Evolutionary conservation across 306 rosid genomes (phyloP).

Genomic region (Vachellia collinsii): DNA sequence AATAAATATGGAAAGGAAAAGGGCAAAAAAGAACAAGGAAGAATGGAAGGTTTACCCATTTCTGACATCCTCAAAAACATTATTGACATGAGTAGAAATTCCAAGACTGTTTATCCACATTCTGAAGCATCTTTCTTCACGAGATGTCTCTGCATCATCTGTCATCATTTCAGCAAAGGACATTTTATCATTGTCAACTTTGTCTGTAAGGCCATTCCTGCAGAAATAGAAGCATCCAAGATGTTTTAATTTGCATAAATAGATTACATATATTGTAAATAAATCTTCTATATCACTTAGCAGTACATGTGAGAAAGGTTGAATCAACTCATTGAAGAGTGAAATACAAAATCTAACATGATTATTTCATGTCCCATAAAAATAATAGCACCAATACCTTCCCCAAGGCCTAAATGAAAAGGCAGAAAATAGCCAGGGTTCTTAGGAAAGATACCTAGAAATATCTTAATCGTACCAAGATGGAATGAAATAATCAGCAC

Average conservation of each 20-base stretch:
- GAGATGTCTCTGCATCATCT: slow-evolving; percentile 92
- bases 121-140: slow-evolving; percentile 97
- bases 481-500: slow-evolving; percentile 3
- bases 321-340: neutral
- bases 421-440: slow-evolving; percentile 11
- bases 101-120: slow-evolving; percentile 99
- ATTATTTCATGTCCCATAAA: neutral
- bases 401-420: neutral
- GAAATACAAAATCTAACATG: slow-evolving; percentile 1
- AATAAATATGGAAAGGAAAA: slow-evolving; percentile 21
- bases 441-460: slow-evolving; percentile 18
- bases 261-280: neutral
- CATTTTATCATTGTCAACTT: slow-evolving; percentile 68
- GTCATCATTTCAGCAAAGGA: slow-evolving; percentile 99
- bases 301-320: neutral
- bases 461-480: slow-evolving; percentile 10
- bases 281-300: neutral
- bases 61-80: slow-evolving; percentile 95
- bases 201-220: slow-evolving; percentile 83
- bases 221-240: slow-evolving; percentile 36
- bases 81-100: slow-evolving; percentile 79
- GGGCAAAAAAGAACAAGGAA: slow-evolving; percentile 18
- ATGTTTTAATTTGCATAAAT: slow-evolving; percentile 21
- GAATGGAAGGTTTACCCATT: slow-evolving; percentile 68
- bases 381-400: neutral